phyloP scores from a whole-genome alignment of 2,329 filamentous ascomycete species.

The Ceratocystis lukuohia region DNA sequence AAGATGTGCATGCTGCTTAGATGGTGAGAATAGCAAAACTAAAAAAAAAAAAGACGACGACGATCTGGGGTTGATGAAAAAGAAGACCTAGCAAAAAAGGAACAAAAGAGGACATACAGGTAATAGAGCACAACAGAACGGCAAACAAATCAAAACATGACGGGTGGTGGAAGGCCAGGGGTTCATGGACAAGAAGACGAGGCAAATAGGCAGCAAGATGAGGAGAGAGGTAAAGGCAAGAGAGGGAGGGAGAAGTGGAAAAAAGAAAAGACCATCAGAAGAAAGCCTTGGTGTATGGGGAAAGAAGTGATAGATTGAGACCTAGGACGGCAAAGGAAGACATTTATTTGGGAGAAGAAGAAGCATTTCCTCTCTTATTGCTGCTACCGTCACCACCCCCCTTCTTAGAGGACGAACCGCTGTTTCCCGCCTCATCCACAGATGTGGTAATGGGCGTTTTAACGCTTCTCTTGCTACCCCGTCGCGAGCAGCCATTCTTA shows the following conservation, averaged over 20 bases:
- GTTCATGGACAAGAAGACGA: too few species aligned
- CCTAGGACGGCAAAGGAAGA: not conserved
- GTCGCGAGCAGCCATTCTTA: not conserved
- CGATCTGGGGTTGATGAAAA: not conserved
- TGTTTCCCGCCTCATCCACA: not conserved
- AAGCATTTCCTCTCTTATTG: not conserved
- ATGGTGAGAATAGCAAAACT: not conserved
- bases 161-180: not conserved
- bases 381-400: not conserved
- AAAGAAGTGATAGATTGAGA: not conserved
- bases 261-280: not conserved
- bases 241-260: not conserved
- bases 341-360: not conserved
- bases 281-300: not conserved
- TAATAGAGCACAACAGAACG: not conserved
- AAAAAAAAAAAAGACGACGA: not conserved
- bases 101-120: not conserved
- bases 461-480: conserved; percentile 2
- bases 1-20: not conserved
- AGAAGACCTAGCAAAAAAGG: too few species aligned
- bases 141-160: too few species aligned
- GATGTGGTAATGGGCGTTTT: not conserved
- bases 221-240: not conserved
- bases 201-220: not conserved
- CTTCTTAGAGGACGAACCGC: not conserved